A percentile compares a stretch with the other conserved stretches of the same genome.
Conservation (phyloP, 257 asterid genomes). For the Scutellaria galericulata region DNA sequence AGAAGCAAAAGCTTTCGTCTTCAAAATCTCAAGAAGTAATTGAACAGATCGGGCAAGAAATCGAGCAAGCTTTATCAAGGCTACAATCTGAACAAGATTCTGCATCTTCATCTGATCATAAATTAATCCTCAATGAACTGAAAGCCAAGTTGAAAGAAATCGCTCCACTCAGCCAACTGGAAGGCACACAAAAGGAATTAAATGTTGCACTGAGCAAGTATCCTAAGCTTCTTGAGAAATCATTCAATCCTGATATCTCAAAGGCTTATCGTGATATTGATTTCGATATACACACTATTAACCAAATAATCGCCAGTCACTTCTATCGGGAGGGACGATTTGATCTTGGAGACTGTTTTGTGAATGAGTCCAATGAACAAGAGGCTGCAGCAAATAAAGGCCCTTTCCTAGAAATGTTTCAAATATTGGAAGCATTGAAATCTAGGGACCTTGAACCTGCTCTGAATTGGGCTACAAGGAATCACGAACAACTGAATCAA, state of each 20-base stretch:
- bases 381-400: conserved; percentile 59
- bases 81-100: conserved; percentile 54
- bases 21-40: conserved; percentile 81
- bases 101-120: conserved; percentile 53
- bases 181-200: conserved; percentile 77
- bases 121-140: conserved; percentile 60
- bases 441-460: conserved; percentile 78
- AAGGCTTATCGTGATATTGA: conserved; percentile 84
- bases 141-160: conserved; percentile 71
- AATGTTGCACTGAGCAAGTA: conserved; percentile 81
- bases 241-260: conserved; percentile 82
- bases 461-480: conserved; percentile 70
- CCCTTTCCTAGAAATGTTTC: conserved; percentile 70
- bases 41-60: conserved; percentile 68
- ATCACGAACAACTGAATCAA: conserved; percentile 60
- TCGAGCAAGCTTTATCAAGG: conserved; percentile 69
- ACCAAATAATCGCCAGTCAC: conserved; percentile 84
- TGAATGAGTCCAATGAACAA: conserved; percentile 60
- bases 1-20: conserved; percentile 82
- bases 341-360: conserved; percentile 79
- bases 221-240: conserved; percentile 78
- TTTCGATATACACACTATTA: conserved; percentile 63
- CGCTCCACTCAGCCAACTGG: conserved; percentile 76
- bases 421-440: conserved; percentile 77
- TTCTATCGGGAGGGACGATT: conserved; percentile 84